Evolutionary conservation across 257 asterid species (phyloP).

Genomic region (Solanum ossicruentum): DNA sequence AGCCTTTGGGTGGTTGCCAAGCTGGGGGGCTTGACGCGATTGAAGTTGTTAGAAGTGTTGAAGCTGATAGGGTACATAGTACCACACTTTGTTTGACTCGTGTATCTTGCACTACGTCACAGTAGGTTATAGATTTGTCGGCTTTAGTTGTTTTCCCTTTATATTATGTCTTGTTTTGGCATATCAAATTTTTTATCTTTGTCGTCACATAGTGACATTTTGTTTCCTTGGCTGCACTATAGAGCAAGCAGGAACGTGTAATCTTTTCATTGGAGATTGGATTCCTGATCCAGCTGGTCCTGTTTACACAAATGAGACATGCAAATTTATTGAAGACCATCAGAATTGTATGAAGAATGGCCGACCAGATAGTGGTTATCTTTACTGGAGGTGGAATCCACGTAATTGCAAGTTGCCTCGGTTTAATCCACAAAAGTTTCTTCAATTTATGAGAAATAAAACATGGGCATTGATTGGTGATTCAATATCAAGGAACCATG

Average conservation of each 20-base stretch:
- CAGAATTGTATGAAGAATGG: slow-evolving; percentile 75
- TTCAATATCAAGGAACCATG: slow-evolving; percentile 74
- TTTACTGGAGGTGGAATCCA: slow-evolving; percentile 84
- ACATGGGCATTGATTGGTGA: slow-evolving; percentile 69
- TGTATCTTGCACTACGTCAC: not conserved
- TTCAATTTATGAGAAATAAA: slow-evolving; percentile 55
- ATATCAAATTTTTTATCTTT: not conserved
- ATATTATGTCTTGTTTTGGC: not conserved
- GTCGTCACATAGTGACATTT: not conserved
- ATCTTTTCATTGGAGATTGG: slow-evolving; percentile 68
- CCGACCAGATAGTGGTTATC: slow-evolving; percentile 53
- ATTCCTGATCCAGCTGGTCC: slow-evolving; percentile 47
- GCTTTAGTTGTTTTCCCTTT: not conserved
- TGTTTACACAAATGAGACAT: slow-evolving; percentile 47
- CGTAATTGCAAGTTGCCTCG: slow-evolving; percentile 45
- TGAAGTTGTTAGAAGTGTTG: not conserved
- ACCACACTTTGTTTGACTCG: not conserved
- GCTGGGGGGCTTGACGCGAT: not conserved
- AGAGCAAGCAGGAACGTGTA: slow-evolving; percentile 31
- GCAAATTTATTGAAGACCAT: slow-evolving; percentile 48
- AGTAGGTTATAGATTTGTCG: not conserved
- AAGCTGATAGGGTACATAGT: not conserved
- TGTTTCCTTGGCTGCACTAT: not conserved
- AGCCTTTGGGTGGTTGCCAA: not conserved
- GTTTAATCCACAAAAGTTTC: slow-evolving; percentile 36